Conservation (phyloP, 2,329 filamentous ascomycete genomes). For the Hypoxylon sp. region DNA sequence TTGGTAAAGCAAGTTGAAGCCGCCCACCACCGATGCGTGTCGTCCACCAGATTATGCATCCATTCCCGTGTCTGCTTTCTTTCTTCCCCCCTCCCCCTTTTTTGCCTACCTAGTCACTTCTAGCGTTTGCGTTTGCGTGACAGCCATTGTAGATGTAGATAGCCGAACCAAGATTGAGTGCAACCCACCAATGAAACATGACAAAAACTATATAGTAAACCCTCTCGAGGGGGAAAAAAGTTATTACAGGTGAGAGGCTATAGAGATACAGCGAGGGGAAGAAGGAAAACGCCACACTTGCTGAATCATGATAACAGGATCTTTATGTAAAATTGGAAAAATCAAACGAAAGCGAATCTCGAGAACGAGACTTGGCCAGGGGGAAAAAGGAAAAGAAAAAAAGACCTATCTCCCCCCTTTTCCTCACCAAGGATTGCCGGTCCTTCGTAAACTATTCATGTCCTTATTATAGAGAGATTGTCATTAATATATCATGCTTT, state of each 20-base stretch:
- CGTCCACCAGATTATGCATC: slow-evolving; percentile 44
- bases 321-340: neutral
- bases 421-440: neutral
- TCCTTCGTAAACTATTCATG: slow-evolving; percentile 2
- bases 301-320: neutral
- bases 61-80: slow-evolving; percentile 19
- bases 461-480: slow-evolving; percentile 2
- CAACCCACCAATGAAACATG: slow-evolving; percentile 35
- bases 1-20: slow-evolving; percentile 40
- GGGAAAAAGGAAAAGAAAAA: too few relatives aligned
- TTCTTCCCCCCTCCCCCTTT: neutral
- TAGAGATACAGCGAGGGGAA: neutral
- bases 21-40: slow-evolving; percentile 36
- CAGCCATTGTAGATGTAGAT: slow-evolving; percentile 39
- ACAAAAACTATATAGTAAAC: slow-evolving; percentile 22
- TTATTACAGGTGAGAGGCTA: slow-evolving; percentile 20
- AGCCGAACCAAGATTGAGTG: slow-evolving; percentile 42
- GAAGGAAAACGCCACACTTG: slow-evolving; percentile 4
- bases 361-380: neutral
- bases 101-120: slow-evolving; percentile 3
- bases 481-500: slow-evolving; percentile 7
- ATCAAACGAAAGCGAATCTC: neutral
- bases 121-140: slow-evolving; percentile 13
- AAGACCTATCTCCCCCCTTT: neutral
- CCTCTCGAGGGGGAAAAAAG: slow-evolving; percentile 17